These are phyloP conservation scores for Aspergillus tamarii DNA, from an alignment of 2,329 filamentous ascomycete species.

Conservation along the genomic window DNA sequence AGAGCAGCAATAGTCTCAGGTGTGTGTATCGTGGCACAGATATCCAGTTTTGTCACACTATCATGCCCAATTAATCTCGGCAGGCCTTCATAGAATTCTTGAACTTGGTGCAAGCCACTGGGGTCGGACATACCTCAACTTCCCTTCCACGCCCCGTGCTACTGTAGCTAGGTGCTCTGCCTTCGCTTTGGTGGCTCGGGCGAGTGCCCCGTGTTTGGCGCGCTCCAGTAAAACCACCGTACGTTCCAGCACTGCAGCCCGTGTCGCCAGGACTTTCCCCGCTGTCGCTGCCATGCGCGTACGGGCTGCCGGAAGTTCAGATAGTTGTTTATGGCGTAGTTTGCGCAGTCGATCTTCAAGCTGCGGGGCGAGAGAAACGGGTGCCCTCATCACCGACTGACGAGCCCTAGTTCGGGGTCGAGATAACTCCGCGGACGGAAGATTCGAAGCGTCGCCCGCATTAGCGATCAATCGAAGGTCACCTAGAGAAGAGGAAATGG, in stretches of 20 bases:
- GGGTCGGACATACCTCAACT: constrained; percentile 36
- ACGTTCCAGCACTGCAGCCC: constrained; percentile 39
- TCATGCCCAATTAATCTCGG: neutral
- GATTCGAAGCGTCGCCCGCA: constrained; percentile 18
- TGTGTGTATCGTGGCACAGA: constrained; percentile 41
- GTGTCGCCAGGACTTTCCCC: constrained; percentile 36
- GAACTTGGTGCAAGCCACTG: neutral
- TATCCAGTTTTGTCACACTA: constrained; percentile 43
- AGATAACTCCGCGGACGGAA: constrained; percentile 15
- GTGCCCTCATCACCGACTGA: constrained; percentile 11
- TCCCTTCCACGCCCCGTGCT: constrained; percentile 41
- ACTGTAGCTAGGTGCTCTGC: constrained; percentile 45
- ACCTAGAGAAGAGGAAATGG: constrained; percentile 28
- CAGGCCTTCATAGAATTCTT: neutral
- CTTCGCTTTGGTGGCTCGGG: constrained; percentile 40
- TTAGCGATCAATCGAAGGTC: constrained; percentile 34
- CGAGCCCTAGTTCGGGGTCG: constrained; percentile 19
- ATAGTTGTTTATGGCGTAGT: constrained; percentile 36
- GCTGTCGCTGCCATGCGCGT: constrained; percentile 40
- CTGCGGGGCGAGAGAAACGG: constrained; percentile 29
- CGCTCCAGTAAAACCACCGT: constrained; percentile 45
- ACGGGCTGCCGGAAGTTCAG: constrained; percentile 36
- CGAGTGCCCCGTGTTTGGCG: constrained; percentile 42
- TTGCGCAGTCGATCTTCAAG: constrained; percentile 30
- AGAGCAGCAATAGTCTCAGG: constrained; percentile 41